phyloP scores from a whole-genome alignment of 2,329 filamentous ascomycete species.

The Trichoderma pleuroti region DNA sequence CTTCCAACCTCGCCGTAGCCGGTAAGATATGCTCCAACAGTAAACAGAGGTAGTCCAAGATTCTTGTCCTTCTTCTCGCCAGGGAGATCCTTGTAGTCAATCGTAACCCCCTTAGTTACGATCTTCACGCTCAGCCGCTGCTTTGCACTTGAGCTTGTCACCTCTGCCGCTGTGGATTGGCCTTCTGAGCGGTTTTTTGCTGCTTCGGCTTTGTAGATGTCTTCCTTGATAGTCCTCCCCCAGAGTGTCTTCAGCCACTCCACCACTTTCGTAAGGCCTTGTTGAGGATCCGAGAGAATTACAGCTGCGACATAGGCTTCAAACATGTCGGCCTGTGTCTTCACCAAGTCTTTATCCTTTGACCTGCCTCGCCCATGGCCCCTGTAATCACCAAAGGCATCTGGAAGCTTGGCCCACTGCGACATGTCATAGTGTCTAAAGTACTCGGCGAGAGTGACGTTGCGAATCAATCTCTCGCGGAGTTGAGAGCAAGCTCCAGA shows the following conservation, averaged over 20 bases:
- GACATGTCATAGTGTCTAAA: slow-evolving; percentile 69
- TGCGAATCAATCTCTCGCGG: slow-evolving; percentile 76
- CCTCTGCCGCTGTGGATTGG: slow-evolving; percentile 2
- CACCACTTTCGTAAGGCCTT: slow-evolving; percentile 60
- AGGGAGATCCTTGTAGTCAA: slow-evolving; percentile 59
- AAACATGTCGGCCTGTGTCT: slow-evolving; percentile 82
- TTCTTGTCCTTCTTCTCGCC: slow-evolving; percentile 52
- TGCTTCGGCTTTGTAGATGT: slow-evolving; percentile 41
- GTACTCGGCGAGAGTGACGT: slow-evolving; percentile 70
- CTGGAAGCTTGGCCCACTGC: slow-evolving; percentile 56
- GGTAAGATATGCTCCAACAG: slow-evolving; percentile 61
- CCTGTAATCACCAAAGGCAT: slow-evolving; percentile 35
- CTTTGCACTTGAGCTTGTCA: slow-evolving; percentile 26
- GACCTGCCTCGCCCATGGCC: slow-evolving; percentile 28
- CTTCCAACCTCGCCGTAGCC: slow-evolving; percentile 65
- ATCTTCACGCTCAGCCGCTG: slow-evolving; percentile 39
- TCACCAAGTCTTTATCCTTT: slow-evolving; percentile 56
- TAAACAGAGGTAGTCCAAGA: slow-evolving; percentile 54
- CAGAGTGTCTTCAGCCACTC: slow-evolving; percentile 75
- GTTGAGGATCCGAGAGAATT: slow-evolving; percentile 61
- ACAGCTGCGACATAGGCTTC: slow-evolving; percentile 85
- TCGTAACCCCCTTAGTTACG: slow-evolving; percentile 52
- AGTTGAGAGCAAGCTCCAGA: slow-evolving; percentile 71
- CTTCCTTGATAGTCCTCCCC: slow-evolving; percentile 58
- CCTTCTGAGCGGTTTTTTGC: neutral